These are phyloP conservation scores for Nidula niveotomentosa DNA, from an alignment of 1,284 basidiomycete genomes.

Conservation along the genomic window DNA sequence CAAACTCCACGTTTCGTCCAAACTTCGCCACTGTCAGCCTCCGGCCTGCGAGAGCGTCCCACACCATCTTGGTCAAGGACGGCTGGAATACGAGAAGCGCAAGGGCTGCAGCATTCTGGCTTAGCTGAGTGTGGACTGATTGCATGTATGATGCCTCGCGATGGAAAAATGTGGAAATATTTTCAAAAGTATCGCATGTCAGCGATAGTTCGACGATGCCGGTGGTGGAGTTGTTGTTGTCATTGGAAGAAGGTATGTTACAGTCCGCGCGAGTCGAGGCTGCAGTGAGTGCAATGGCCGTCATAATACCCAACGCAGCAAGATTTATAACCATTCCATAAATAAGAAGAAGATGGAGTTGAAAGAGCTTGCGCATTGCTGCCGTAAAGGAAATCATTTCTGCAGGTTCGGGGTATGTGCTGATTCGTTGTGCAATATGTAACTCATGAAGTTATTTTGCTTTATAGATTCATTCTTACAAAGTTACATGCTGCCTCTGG, in stretches of 20 bases:
- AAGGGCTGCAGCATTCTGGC: not conserved
- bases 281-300: not conserved
- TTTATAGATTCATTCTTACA: no score
- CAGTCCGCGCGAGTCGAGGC: not conserved
- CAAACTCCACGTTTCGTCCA: not conserved
- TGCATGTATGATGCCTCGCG: not conserved
- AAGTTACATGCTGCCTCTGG: no score
- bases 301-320: not conserved
- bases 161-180: not conserved
- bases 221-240: not conserved
- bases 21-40: not conserved
- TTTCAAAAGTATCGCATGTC: not conserved
- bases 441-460: no score
- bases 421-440: no score
- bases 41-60: not conserved
- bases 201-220: not conserved
- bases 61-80: not conserved
- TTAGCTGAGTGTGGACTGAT: not conserved
- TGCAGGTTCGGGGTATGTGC: no score
- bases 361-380: no score
- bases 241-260: not conserved
- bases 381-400: no score
- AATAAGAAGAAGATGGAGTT: not conserved
- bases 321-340: not conserved
- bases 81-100: not conserved